Conservation (phyloP, 2,329 filamentous ascomycete species). For the Aspergillus sp. region DNA sequence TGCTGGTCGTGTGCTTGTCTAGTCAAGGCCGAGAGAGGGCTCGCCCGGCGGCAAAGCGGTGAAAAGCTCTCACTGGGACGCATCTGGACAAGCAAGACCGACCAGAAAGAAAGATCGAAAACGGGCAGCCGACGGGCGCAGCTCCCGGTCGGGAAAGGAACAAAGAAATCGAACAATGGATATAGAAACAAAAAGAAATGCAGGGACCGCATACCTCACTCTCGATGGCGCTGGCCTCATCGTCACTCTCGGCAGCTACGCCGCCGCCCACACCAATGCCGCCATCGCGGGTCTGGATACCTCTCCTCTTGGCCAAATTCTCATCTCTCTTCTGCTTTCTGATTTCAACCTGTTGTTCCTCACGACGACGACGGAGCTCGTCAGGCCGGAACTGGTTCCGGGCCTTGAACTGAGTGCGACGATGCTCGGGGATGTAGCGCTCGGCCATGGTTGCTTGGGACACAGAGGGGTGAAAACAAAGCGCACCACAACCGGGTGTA, state of each 20-base stretch:
- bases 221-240: constrained; percentile 93
- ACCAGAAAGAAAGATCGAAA: constrained; percentile 7
- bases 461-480: constrained; percentile 33
- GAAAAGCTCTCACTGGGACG: constrained; percentile 33
- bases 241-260: constrained; percentile 91
- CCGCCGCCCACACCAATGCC: constrained; percentile 57
- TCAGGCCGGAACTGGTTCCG: constrained; percentile 99
- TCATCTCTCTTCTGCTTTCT: constrained; percentile 98
- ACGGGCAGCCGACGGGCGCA: background rate
- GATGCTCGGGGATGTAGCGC: constrained; percentile 98
- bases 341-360: constrained; percentile 99
- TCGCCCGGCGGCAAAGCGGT: constrained; percentile 26
- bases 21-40: background rate
- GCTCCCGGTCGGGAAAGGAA: constrained; percentile 15
- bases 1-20: constrained; percentile 7
- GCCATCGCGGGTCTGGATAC: constrained; percentile 78
- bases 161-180: constrained; percentile 16
- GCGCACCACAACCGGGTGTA: constrained; percentile 27
- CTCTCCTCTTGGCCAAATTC: constrained; percentile 96
- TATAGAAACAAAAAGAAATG: constrained; percentile 16
- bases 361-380: constrained; percentile 94
- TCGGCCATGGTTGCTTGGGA: constrained; percentile 75
- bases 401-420: constrained; percentile 98
- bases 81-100: constrained; percentile 28
- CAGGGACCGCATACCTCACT: constrained; percentile 72